These are phyloP conservation scores for Termitomyces sp. DNA, from an alignment of 768 basidiomycete genomes.

Conservation along the genomic window DNA sequence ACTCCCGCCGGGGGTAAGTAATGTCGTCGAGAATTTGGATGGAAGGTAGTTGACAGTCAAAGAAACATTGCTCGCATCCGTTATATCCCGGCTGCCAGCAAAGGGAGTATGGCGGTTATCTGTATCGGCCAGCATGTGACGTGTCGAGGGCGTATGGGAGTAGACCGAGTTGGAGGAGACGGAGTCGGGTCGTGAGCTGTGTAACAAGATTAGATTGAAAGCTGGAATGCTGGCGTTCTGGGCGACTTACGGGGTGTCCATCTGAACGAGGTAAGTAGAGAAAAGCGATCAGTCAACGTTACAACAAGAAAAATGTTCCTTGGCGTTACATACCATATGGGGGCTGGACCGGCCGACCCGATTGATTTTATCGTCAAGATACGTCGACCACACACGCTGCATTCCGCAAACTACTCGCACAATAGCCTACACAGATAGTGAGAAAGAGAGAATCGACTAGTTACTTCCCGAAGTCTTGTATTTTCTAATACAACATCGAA, in stretches of 20 bases:
- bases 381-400: conserved; percentile 54
- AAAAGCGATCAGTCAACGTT: background rate
- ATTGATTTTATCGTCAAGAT: conserved; percentile 29
- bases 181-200: conserved; percentile 33
- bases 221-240: conserved; percentile 16
- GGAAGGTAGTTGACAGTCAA: conserved; percentile 58
- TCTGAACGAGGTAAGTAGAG: conserved; percentile 8
- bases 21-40: conserved; percentile 51
- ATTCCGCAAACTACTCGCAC: conserved; percentile 21
- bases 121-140: conserved; percentile 39
- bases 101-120: conserved; percentile 37
- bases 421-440: background rate
- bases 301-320: conserved; percentile 10
- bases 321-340: conserved; percentile 17
- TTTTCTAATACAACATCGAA: too few species aligned
- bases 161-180: conserved; percentile 36
- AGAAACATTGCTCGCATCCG: conserved; percentile 21
- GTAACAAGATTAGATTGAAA: background rate
- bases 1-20: conserved; percentile 33
- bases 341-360: conserved; percentile 12
- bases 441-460: background rate
- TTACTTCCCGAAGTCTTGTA: background rate
- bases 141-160: conserved; percentile 44
- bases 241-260: conserved; percentile 16
- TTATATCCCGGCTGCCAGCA: conserved; percentile 11